phyloP scores from a whole-genome alignment of 441 rosid species.

The Heliophila coronopifolia region DNA sequence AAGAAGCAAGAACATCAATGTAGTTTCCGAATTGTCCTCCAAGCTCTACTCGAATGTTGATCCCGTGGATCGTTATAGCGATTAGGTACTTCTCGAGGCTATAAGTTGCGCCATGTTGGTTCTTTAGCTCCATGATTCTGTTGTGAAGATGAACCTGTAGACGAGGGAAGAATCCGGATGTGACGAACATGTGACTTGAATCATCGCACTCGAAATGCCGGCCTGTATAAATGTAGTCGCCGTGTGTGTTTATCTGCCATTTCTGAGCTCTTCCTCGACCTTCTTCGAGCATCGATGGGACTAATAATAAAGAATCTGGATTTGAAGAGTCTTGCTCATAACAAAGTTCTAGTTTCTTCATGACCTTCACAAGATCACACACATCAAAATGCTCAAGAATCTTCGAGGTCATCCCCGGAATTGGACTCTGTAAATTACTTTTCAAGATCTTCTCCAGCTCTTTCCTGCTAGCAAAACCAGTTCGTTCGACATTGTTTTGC shows the following conservation, averaged over 20 bases:
- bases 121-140: constrained; percentile 61
- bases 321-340: constrained; percentile 70
- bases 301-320: constrained; percentile 59
- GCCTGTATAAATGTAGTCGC: constrained; percentile 59
- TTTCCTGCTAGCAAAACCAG: constrained; percentile 60
- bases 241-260: constrained; percentile 58
- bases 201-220: constrained; percentile 90
- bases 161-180: constrained; percentile 87
- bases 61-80: constrained; percentile 65
- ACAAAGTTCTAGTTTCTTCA: constrained; percentile 82
- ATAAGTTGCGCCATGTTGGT: constrained; percentile 82
- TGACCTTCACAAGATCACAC: constrained; percentile 59
- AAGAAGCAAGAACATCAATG: constrained; percentile 82
- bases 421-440: constrained; percentile 68
- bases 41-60: constrained; percentile 72
- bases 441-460: constrained; percentile 72
- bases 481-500: constrained; percentile 49
- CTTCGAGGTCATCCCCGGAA: constrained; percentile 83
- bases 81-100: constrained; percentile 76
- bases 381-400: constrained; percentile 71
- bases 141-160: constrained; percentile 90
- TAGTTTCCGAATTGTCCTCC: constrained; percentile 85
- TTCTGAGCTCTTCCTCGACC: constrained; percentile 79
- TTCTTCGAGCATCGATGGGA: constrained; percentile 87
- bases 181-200: constrained; percentile 81